Percentiles rank a stretch among this genome's conserved stretches.
phyloP scores from a whole-genome alignment of 768 basidiomycete species.

The Scleroderma citrinum region DNA sequence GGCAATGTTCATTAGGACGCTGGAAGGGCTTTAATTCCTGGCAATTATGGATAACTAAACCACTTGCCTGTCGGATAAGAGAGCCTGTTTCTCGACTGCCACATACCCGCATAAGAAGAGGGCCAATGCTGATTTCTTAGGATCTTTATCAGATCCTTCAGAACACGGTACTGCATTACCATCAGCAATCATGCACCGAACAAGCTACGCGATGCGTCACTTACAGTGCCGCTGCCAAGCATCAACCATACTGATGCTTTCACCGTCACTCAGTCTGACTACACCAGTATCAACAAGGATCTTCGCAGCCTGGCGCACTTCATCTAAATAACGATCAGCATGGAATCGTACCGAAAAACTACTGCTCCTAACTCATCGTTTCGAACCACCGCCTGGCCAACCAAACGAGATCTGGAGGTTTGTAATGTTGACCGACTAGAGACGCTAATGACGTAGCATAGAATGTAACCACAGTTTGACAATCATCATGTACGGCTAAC shows the following conservation, averaged over 20 bases:
- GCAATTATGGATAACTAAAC: background rate
- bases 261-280: slow-evolving; percentile 59
- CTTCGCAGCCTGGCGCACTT: slow-evolving; percentile 72
- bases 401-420: slow-evolving; percentile 64
- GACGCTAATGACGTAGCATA: slow-evolving; percentile 69
- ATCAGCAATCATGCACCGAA: slow-evolving; percentile 8
- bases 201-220: slow-evolving; percentile 11
- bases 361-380: slow-evolving; percentile 46
- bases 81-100: slow-evolving; percentile 71
- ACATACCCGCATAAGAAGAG: slow-evolving; percentile 80
- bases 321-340: slow-evolving; percentile 38
- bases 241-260: slow-evolving; percentile 52
- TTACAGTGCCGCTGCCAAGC: slow-evolving; percentile 61
- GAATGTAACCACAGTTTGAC: slow-evolving; percentile 72
- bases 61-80: slow-evolving; percentile 65
- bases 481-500: slow-evolving; percentile 61
- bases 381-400: slow-evolving; percentile 76
- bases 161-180: slow-evolving; percentile 48
- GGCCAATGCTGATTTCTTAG: slow-evolving; percentile 55
- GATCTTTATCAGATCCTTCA: slow-evolving; percentile 44
- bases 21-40: slow-evolving; percentile 24
- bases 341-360: background rate
- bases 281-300: slow-evolving; percentile 75
- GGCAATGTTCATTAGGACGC: slow-evolving; percentile 77
- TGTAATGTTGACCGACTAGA: slow-evolving; percentile 53